phyloP scores from a whole-genome alignment of 208 protist genomes.

The Herpetomonas muscarum region DNA sequence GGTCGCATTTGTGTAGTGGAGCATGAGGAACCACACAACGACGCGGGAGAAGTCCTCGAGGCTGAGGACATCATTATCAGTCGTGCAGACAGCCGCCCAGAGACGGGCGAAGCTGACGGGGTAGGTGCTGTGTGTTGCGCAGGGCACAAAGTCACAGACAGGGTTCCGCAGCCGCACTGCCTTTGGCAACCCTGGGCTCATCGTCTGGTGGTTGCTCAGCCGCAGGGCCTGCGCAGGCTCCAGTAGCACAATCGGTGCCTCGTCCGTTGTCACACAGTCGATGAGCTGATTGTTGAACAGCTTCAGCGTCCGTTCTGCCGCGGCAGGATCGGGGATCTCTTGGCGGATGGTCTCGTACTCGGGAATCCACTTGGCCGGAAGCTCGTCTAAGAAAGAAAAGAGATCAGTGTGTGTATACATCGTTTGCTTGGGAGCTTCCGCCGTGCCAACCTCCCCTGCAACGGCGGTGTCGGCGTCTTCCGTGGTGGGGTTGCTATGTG shows the following conservation, averaged over 20 bases:
- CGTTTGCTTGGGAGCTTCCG: slow-evolving; percentile 10
- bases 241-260: slow-evolving; percentile 53
- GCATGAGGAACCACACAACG: slow-evolving; percentile 66
- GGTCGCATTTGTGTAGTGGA: slow-evolving; percentile 64
- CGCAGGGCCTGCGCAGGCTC: slow-evolving; percentile 43
- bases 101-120: slow-evolving; percentile 56
- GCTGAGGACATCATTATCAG: slow-evolving; percentile 5
- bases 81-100: slow-evolving; percentile 17
- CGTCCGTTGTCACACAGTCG: slow-evolving; percentile 72
- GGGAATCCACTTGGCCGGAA: slow-evolving; percentile 42
- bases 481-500: slow-evolving; percentile 54
- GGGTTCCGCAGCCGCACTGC: slow-evolving; percentile 36
- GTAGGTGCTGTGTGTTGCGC: slow-evolving; percentile 25
- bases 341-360: slow-evolving; percentile 26
- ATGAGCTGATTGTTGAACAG: slow-evolving; percentile 45
- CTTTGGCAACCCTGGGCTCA: slow-evolving; percentile 1
- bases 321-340: slow-evolving; percentile 10
- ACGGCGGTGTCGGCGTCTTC: slow-evolving; percentile 40
- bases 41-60: slow-evolving; percentile 60
- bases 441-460: slow-evolving; percentile 18
- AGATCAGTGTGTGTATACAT: slow-evolving; percentile 43
- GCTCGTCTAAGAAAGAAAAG: slow-evolving; percentile 31
- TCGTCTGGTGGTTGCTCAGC: slow-evolving; percentile 19
- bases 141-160: slow-evolving; percentile 48
- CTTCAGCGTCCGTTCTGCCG: slow-evolving; percentile 14